Evolutionary conservation across 2,329 filamentous ascomycete species (phyloP).

Genomic region (Alternaria arbusti): DNA sequence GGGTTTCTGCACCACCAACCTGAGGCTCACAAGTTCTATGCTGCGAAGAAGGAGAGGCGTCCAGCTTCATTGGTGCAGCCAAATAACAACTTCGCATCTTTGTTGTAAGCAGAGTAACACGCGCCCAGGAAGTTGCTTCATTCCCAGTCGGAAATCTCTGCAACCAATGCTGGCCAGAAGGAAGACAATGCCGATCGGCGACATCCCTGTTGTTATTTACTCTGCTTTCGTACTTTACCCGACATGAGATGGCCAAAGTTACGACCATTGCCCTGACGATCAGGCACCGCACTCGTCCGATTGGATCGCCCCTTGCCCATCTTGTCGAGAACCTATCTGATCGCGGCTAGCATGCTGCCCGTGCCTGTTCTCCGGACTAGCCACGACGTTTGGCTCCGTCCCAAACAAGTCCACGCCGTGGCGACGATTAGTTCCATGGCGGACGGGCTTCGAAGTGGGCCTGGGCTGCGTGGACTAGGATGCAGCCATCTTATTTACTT

Average conservation of each 20-base stretch:
- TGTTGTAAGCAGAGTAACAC: conserved; percentile 7
- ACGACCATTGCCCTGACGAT: conserved; percentile 39
- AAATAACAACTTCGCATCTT: conserved; percentile 4
- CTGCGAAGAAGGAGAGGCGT: neutral
- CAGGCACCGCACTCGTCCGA: conserved; percentile 39
- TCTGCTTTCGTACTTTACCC: conserved; percentile 36
- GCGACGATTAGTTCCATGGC: conserved; percentile 44
- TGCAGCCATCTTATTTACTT: conserved; percentile 46
- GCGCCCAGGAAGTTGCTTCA: conserved; percentile 17
- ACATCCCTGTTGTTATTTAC: conserved; percentile 37
- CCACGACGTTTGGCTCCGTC: conserved; percentile 43
- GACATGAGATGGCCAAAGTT: conserved; percentile 32
- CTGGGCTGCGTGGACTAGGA: conserved; percentile 31
- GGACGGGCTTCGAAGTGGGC: conserved; percentile 36
- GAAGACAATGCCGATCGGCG: conserved; percentile 21
- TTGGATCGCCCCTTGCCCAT: conserved; percentile 35
- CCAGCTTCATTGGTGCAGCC: conserved; percentile 6
- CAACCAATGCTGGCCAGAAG: conserved; percentile 13
- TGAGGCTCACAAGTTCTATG: neutral
- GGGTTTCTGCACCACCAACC: conserved; percentile 3
- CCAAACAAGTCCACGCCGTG: conserved; percentile 40
- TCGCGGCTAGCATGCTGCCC: conserved; percentile 30
- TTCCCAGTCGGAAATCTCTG: conserved; percentile 31
- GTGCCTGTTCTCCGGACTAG: conserved; percentile 36
- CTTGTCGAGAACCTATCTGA: conserved; percentile 23